Evolutionary conservation across 305 asterid species (phyloP).

Genomic region (Fraxinus baroniana): DNA sequence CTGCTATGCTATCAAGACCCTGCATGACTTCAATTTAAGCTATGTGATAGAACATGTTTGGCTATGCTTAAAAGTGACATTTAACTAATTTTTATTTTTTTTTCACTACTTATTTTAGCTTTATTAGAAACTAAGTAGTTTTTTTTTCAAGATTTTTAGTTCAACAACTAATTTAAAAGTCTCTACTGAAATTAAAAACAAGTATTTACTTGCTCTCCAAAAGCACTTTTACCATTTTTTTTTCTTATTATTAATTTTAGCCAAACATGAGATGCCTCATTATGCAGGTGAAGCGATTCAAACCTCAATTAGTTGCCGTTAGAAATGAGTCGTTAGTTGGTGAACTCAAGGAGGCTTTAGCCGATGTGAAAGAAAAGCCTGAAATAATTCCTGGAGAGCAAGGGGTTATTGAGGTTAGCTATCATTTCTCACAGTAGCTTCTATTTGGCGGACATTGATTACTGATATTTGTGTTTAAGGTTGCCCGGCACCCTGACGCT

Average conservation of each 20-base stretch:
- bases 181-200: neutral
- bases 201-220: neutral
- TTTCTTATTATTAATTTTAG: neutral
- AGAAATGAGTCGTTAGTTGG: slow-evolving; percentile 59
- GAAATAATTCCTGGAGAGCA: slow-evolving; percentile 94
- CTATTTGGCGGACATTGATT: slow-evolving; percentile 6
- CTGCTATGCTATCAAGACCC: neutral
- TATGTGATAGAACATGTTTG: neutral
- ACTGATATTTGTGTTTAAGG: slow-evolving; percentile 42
- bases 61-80: neutral
- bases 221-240: neutral
- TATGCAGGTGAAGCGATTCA: slow-evolving; percentile 71
- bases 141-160: neutral
- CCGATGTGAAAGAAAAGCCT: slow-evolving; percentile 69
- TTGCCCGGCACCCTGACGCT: slow-evolving; percentile 93
- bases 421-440: slow-evolving; percentile 1
- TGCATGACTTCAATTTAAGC: neutral
- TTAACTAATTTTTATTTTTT: neutral
- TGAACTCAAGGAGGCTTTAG: slow-evolving; percentile 85
- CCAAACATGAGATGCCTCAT: slow-evolving; percentile 1
- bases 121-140: neutral
- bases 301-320: slow-evolving; percentile 79
- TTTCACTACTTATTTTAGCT: neutral
- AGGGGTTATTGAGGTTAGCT: slow-evolving; percentile 79
- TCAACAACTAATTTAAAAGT: neutral